Evolutionary conservation across 2,329 filamentous ascomycete species (phyloP).

Genomic region (Lecanicillium sp.): DNA sequence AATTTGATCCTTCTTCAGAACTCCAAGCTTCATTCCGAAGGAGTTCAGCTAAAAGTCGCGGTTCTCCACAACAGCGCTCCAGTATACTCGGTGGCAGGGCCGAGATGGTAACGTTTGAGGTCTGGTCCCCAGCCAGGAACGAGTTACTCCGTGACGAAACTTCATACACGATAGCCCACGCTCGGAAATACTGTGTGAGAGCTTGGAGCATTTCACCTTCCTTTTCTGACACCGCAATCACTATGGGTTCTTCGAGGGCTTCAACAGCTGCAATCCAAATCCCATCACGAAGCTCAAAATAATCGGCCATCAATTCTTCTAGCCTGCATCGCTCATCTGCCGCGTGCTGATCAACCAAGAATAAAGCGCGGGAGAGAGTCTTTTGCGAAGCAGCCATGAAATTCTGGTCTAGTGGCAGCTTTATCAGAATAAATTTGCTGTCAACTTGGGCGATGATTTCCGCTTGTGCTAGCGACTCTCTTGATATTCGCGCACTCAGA

Average conservation of each 20-base stretch:
- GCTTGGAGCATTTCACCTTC: constrained; percentile 54
- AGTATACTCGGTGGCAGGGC: constrained; percentile 63
- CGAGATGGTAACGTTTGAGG: constrained; percentile 37
- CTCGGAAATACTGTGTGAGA: constrained; percentile 48
- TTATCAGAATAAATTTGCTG: constrained; percentile 76
- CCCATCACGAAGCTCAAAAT: constrained; percentile 30
- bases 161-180: constrained; percentile 71
- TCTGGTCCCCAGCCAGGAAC: no score
- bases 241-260: constrained; percentile 43
- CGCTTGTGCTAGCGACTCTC: constrained; percentile 49
- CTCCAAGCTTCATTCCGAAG: constrained; percentile 70
- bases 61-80: constrained; percentile 68
- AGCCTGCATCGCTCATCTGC: constrained; percentile 83
- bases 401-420: constrained; percentile 31
- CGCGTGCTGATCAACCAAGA: constrained; percentile 88
- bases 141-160: constrained; percentile 15
- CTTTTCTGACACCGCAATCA: constrained; percentile 54
- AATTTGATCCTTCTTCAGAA: constrained; percentile 36
- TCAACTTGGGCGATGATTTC: constrained; percentile 77
- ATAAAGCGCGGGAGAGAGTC: constrained; percentile 42
- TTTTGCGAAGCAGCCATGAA: not conserved
- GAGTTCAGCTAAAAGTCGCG: constrained; percentile 63
- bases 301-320: constrained; percentile 58
- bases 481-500: constrained; percentile 48
- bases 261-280: constrained; percentile 19